Evolutionary conservation across 106 monocot genomes (phyloP).

Genomic region (Apostasia ramifera): DNA sequence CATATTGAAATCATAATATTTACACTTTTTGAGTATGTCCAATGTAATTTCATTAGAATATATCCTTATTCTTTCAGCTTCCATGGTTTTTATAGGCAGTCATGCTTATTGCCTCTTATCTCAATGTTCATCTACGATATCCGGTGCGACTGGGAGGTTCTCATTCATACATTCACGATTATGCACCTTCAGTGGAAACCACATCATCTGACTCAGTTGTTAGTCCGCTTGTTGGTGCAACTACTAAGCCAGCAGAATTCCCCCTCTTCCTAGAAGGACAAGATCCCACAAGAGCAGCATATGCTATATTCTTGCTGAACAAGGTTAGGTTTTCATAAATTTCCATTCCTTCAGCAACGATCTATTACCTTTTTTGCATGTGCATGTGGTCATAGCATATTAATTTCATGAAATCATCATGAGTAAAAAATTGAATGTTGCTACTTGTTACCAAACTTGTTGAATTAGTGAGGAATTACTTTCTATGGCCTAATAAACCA

Average conservation of each 20-base stretch:
- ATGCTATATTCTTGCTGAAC: conserved; percentile 89
- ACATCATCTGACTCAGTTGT: conserved; percentile 26
- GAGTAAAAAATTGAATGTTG: too few species aligned
- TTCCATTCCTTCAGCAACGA: background rate
- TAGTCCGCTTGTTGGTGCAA: conserved; percentile 13
- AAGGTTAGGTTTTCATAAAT: conserved; percentile 45
- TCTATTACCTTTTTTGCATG: too few species aligned
- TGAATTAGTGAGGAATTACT: too few species aligned
- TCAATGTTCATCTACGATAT: conserved; percentile 76
- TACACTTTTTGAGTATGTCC: background rate
- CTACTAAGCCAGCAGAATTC: conserved; percentile 56
- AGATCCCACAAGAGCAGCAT: conserved; percentile 84
- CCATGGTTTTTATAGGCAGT: conserved; percentile 43
- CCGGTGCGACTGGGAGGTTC: conserved; percentile 75
- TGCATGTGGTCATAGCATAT: too few species aligned
- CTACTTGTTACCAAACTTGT: too few species aligned
- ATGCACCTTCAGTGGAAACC: conserved; percentile 61
- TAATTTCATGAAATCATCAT: too few species aligned
- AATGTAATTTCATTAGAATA: background rate
- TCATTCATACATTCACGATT: conserved; percentile 69
- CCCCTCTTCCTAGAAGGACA: conserved; percentile 94
- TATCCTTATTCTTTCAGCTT: conserved; percentile 5
- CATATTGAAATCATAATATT: too few species aligned
- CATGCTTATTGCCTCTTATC: conserved; percentile 66
- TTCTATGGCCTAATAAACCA: too few species aligned